Base-by-base conservation (phyloP, 108 stramenopile genomes). In the Skeletonema costatum region DNA sequence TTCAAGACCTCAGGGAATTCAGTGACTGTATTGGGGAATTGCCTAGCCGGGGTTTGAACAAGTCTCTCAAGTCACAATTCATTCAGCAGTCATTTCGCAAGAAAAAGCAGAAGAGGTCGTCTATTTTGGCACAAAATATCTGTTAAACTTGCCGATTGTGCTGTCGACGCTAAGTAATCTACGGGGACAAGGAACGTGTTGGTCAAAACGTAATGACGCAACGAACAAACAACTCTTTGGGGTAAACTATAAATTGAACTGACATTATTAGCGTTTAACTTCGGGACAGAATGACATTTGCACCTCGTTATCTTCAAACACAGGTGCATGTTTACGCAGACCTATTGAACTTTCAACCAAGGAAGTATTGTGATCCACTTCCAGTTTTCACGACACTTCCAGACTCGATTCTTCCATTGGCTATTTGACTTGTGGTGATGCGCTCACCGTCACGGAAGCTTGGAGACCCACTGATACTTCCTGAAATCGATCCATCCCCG, bases 351-450 rank as follows among this genome's bases (percentile, higher is more conserved):
- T 46, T 17, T 71, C 66, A 86, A 30, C 33, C 76, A 41, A 95
- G 82, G 70, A 84, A 92, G 71, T 95, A 95, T 46, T 60, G 73
- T 2, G 88, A 89, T 12, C 94, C 94, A 71, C 83, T 85, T 29
- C 90, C 91, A 44, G 94, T 95, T 59, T 78, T 79, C 8, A 95
- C 91, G 1, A 87, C 85, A 64, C 82, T 78, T 11, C 88, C 85
- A n/a, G 78, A 61, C 19, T 74, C 83, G 51, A 90, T 66, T 31
- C 58, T 86, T 39, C 90, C 90, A 19, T 78, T 84, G 35, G 65
- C 64, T 59, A 94, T 92, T 63, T 71, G 78, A 77, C 88, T 90
- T 10, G 93, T 94, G 9, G 90, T 90, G 12, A 94, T 75, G 29
- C 74, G 74, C 42, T 91, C 89, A 13, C 88, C 88, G 10, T 89